Conservation (phyloP, 2,329 filamentous ascomycete genomes). For the Penicillium psychrosexuale region DNA sequence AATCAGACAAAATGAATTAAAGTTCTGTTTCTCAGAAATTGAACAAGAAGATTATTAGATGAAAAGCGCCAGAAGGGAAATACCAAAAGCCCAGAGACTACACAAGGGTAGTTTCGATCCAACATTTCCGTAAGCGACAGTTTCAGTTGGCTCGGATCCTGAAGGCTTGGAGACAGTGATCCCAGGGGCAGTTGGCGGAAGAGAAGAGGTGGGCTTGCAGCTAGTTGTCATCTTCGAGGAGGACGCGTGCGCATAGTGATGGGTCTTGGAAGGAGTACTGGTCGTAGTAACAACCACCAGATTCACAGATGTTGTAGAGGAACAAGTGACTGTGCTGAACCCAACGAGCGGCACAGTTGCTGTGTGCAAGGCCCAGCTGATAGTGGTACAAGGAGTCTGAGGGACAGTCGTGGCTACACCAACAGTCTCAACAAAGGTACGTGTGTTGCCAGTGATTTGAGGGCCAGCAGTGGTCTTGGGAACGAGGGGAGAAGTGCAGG, state of each 20-base stretch:
- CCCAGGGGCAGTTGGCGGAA: background rate
- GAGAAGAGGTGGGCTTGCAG: background rate
- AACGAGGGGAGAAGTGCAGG: constrained; percentile 45
- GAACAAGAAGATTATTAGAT: background rate
- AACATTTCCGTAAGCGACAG: background rate
- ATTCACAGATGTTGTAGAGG: constrained; percentile 21
- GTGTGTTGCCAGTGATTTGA: background rate
- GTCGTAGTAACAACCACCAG: constrained; percentile 13
- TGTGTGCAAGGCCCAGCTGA: constrained; percentile 35
- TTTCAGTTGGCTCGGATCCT: background rate
- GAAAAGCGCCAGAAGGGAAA: background rate
- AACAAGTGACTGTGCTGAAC: constrained; percentile 32
- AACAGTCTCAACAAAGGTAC: background rate
- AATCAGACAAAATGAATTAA: background rate
- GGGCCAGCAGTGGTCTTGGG: constrained; percentile 2
- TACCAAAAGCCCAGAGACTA: background rate
- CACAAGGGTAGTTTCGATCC: background rate
- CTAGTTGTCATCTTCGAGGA: background rate
- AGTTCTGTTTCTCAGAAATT: background rate
- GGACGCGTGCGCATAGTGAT: background rate
- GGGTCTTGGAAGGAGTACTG: background rate
- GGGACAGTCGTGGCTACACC: constrained; percentile 6
- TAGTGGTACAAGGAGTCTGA: constrained; percentile 32
- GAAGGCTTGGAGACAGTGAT: background rate
- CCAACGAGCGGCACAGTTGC: constrained; percentile 43